Evolutionary conservation across 2,329 filamentous ascomycete species (phyloP), one percentile per base, ranked within the genome.

Genomic region (Cercospora sp.): DNA sequence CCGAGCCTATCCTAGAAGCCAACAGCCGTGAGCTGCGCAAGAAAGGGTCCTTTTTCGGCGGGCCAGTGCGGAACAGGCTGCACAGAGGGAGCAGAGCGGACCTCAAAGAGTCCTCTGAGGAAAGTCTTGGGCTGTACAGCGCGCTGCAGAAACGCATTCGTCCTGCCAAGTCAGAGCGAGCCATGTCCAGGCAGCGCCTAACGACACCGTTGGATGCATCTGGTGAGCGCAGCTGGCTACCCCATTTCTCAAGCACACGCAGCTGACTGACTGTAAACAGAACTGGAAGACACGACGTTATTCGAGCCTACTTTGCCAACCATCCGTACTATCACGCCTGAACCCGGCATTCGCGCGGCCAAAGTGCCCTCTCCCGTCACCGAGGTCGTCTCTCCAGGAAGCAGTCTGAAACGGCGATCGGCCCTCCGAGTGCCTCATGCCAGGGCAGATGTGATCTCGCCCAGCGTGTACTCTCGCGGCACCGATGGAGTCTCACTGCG

Each of bases 41-140:
- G 58, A 71, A 71, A 6, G 72, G 68, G 8, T 78, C 77, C 1
- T 75, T 79, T 40, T 72, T 78, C 33, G 73, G 75, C n/a, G 72
- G 73, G 1, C 71, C 74, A 3, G 73, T 75, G 13, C 73, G 69
- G 26, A 74, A 74, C 66, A 73, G 69, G 42, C 68, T 76, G 12
- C 75, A 72, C 30, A 72, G 73, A 9, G 30, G 73, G n/a, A 78
- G 77, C 63, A 74, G 73, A 36, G 63, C 68, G 16, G 70, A 77
- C 64, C 66, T 73, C 40, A 73, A 65, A 71, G 73, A 45, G 6
- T 68, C 69, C 73, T 63, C 80, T 0, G 79, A 87, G 26, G 84
- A 89, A 66, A 88, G 86, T 67, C 83, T 88, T 45, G 83, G 85
- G 40, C 83, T 91, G 3, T 90, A 89, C 73, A 87, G 87, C 5